Evolutionary conservation across 2,329 filamentous ascomycete genomes (phyloP).

Genomic region (Colletotrichum eremochloae): DNA sequence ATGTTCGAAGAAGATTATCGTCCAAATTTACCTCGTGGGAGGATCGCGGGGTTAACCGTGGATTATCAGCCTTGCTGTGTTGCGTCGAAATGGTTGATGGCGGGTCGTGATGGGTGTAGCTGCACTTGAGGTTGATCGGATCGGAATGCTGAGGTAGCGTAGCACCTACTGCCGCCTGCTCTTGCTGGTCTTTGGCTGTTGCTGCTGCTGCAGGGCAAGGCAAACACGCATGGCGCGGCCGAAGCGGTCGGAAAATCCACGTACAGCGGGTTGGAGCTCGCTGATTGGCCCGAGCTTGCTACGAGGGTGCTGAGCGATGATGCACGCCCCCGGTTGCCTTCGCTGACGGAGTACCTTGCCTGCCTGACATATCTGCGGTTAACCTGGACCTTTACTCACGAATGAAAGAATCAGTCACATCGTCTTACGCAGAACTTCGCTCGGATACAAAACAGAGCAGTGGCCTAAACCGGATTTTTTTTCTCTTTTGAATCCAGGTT

Average conservation of each 20-base stretch:
- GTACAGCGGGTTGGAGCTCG: conserved; percentile 33
- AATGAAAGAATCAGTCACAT: not conserved
- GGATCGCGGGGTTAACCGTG: conserved; percentile 23
- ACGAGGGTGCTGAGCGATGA: conserved; percentile 19
- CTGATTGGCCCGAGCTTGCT: conserved; percentile 44
- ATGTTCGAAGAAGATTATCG: not conserved
- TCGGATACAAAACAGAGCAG: not conserved
- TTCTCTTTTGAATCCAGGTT: too few relatives aligned
- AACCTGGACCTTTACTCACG: not conserved
- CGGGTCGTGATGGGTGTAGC: conserved; percentile 41
- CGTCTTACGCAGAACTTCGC: not conserved
- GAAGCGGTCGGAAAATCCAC: conserved; percentile 42
- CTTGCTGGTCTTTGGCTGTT: conserved; percentile 38
- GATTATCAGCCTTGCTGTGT: conserved; percentile 23
- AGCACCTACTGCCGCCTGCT: conserved; percentile 42
- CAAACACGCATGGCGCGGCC: conserved; percentile 60
- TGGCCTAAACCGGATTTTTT: not conserved
- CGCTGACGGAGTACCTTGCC: conserved; percentile 35
- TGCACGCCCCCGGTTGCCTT: conserved; percentile 41
- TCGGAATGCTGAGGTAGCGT: conserved; percentile 48
- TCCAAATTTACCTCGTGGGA: conserved; percentile 16
- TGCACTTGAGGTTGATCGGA: conserved; percentile 40
- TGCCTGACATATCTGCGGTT: conserved; percentile 40
- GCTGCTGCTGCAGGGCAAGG: conserved; percentile 49
- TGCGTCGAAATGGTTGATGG: conserved; percentile 37